Conservation (phyloP, 495 filamentous ascomycete species). For the Penicillium turbatum region DNA sequence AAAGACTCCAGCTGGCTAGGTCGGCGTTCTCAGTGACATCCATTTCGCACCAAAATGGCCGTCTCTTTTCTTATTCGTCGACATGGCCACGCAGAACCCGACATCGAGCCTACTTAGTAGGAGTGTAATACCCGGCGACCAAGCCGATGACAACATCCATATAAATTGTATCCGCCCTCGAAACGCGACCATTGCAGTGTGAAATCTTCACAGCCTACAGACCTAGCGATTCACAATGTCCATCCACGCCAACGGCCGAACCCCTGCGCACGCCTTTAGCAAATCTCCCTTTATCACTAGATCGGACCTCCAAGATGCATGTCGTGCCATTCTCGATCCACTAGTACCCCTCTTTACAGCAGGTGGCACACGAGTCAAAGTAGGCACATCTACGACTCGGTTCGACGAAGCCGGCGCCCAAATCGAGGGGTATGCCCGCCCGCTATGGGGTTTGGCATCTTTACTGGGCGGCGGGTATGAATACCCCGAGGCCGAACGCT, state of each 20-base stretch:
- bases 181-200: neutral
- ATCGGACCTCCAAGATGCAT: constrained; percentile 53
- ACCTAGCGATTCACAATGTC: constrained; percentile 21
- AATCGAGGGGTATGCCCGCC: constrained; percentile 70
- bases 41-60: neutral
- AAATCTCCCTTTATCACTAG: constrained; percentile 36
- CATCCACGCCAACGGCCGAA: constrained; percentile 28
- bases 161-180: neutral
- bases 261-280: constrained; percentile 29
- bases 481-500: constrained; percentile 59
- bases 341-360: constrained; percentile 62
- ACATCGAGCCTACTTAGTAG: neutral
- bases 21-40: constrained; percentile 6
- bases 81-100: neutral
- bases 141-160: neutral
- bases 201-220: neutral
- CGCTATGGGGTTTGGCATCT: constrained; percentile 69
- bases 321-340: constrained; percentile 57
- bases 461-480: constrained; percentile 60
- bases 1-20: neutral
- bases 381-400: constrained; percentile 61
- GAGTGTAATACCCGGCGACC: neutral
- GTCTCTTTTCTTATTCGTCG: neutral
- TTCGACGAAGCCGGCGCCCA: constrained; percentile 74
- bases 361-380: constrained; percentile 50